Evolutionary conservation across 139 green algal genomes (phyloP).

Genomic region (Coelastrella sp.): DNA sequence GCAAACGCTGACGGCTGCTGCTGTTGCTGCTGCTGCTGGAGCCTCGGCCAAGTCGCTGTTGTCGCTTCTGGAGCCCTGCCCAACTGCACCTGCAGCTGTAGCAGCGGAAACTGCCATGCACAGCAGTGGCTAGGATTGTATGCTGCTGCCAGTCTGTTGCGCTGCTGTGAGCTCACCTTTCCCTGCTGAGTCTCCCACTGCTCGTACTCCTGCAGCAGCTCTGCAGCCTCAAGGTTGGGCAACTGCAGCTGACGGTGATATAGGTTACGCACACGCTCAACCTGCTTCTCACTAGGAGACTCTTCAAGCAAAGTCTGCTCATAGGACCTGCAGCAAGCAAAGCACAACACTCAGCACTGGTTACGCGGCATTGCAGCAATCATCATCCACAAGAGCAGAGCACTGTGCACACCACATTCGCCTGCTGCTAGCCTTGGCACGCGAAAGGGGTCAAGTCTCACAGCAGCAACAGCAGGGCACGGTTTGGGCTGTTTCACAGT

Average conservation of each 20-base stretch:
- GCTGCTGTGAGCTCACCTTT: constrained; percentile 52
- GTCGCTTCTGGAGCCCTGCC: too few species aligned
- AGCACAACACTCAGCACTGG: neutral
- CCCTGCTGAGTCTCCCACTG: constrained; percentile 71
- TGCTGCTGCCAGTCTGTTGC: neutral
- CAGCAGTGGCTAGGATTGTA: too few species aligned
- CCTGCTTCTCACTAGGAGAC: constrained; percentile 55
- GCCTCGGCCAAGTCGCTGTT: too few species aligned
- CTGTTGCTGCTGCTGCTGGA: too few species aligned
- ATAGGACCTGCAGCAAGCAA: constrained; percentile 53
- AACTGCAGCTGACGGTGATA: constrained; percentile 77
- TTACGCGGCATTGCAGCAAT: too few species aligned
- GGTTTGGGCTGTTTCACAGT: too few species aligned
- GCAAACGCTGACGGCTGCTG: too few species aligned
- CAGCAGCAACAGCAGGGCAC: too few species aligned
- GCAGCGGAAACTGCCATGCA: neutral
- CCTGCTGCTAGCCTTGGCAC: too few species aligned
- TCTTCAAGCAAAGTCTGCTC: constrained; percentile 56
- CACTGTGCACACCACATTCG: neutral
- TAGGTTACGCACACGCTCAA: constrained; percentile 72
- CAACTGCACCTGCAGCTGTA: neutral
- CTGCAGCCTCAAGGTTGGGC: constrained; percentile 57
- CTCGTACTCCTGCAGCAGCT: constrained; percentile 71
- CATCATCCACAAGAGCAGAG: neutral
- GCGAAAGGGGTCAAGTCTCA: too few species aligned